Evolutionary conservation across 331 rosid species (phyloP), one percentile per base, ranked within the genome.

Genomic region (Telfairia occidentalis): DNA sequence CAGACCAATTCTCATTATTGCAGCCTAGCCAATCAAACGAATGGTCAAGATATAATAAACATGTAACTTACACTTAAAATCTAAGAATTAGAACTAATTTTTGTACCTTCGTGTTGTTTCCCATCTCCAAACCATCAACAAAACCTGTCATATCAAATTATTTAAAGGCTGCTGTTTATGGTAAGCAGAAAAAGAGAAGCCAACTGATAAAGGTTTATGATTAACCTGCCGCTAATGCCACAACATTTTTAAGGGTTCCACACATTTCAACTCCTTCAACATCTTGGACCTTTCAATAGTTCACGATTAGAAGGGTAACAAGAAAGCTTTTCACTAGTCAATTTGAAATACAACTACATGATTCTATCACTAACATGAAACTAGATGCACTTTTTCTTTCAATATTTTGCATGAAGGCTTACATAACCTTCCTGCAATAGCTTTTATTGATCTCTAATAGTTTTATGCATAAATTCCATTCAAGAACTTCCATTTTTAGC

Each of bases 51-150:
- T 28, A 26, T 66, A 49, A 43, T 52, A 59, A 11, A 71, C 26
- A 71, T 21, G n/a, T 29, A 64, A 57, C 28, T 32, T 46, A 38
- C 16, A 43, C 2, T 29, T 26, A 34, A 16, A 34, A 64, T 19
- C 29, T 40, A n/a, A n/a, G n/a, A n/a, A n/a, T 52, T 45, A n/a
- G 32, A 16, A 10, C 48, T 57, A 48, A 48, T 5, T 71, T 75
- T 40, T 49, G 37, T 81, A 91, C 98, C 87, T 91, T 93, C 12
- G 97, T 85, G 83, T 93, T 93, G 79, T 93, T 88, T 82, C 97
- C 97, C 98, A 93, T 91, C 81, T 84, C 94, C 96, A 93, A 84
- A 50, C 98, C 98, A 79, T 93, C 98, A 79, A 93, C 94, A 80
- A 91, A 89, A 85, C 98, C 97, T 91, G 90, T 83, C 71, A 53